Base-by-base conservation (phyloP, 352 stramenopile genomes). In the Pythium plurisporium region DNA sequence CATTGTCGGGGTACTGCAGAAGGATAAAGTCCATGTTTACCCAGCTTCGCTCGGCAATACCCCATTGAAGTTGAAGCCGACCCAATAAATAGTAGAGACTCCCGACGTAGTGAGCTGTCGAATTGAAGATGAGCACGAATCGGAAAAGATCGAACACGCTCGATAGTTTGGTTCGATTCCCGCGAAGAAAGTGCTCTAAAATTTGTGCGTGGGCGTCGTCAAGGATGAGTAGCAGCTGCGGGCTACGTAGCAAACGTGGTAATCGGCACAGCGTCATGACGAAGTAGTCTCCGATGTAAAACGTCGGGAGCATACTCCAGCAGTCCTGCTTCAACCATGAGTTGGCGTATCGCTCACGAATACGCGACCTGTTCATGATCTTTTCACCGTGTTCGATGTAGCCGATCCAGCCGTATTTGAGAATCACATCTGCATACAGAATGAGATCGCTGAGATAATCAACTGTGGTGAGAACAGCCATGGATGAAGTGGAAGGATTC, bases 11-110 rank as follows among this genome's bases (percentile, higher is more conserved):
- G 27, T 88, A 73, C 29, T 87, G 70, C 2, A 36, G 45, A 2
- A 91, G 34, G 33, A 91, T 71, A 8, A 73, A 48, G 36, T 91
- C 80, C 19, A 72, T 52, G 22, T 64, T 86, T 30, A 89, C 55
- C 80, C 80, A 90, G 34, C 78, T 88, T 25, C 38, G 23, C 9
- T 67, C 49, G 5, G 49, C 64, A 14, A 67, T 56, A 0, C 47
- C 54, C 31, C 47, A 57, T 22, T 72, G 46, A 20, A 72, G 47
- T 45, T 69, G 64, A 0, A 65, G 4, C 0, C 51, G 36, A 3
- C 64, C 64, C 31, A 72, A 22, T 22, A 72, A 34, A 27, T 69
- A 72, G 33, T 72, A 73, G 11, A 70, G 20, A 40, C 65, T 73
- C 8, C 51, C 56, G 8, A 73, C 36, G 45, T 70, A 66, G 36